Evolutionary conservation across 2,329 filamentous ascomycete genomes (phyloP), one percentile per base, ranked within the genome.

Genomic region (Fusarium subglutinans): DNA sequence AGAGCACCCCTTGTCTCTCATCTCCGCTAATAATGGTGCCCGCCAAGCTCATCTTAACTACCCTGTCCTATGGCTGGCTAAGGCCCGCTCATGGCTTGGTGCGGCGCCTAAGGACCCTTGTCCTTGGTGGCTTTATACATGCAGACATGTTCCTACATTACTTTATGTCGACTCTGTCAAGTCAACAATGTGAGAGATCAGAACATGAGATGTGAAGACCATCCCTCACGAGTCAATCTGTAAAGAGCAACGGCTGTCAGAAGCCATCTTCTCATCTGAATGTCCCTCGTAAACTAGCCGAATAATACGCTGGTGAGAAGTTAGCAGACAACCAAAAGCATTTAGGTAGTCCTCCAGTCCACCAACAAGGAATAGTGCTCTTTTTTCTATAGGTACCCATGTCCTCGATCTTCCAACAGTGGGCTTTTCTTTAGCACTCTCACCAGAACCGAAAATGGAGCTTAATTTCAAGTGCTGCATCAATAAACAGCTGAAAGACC

Each of bases 1-100:
- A 73, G 58, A 53, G 47, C 35, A 44, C 28, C 48, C 60, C 69
- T 69, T 73, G 75, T 78, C 73, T 70, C 75, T 79, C 77, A 79
- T 79, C 77, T 79, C 77, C 77, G 77, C 77, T 79, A 78, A 77
- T 76, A 57, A 77, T 75, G 75, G 74, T 79, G 74, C 71, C 76
- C 75, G 77, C 76, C 77, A 77, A 71, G 75, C 77, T 78, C 77
- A 79, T 79, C 74, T 78, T 77, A 78, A 77, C 70, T 69, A 71
- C 76, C 72, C 71, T 76, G 73, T 73, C 66, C 61, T 68, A 73
- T 64, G 66, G 73, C 63, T 71, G 69, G 41, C 66, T 59, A 47
- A 54, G 69, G 61, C 60, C 66, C 63, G 58, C 61, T 59, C 69
- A 72, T 78, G 70, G 67, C 70, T 69, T 66, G 63, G 74, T 76